Evolutionary conservation across 2,329 filamentous ascomycete genomes (phyloP), one percentile per base, ranked within the genome.

Genomic region (Penicillium aurantiogriseum): DNA sequence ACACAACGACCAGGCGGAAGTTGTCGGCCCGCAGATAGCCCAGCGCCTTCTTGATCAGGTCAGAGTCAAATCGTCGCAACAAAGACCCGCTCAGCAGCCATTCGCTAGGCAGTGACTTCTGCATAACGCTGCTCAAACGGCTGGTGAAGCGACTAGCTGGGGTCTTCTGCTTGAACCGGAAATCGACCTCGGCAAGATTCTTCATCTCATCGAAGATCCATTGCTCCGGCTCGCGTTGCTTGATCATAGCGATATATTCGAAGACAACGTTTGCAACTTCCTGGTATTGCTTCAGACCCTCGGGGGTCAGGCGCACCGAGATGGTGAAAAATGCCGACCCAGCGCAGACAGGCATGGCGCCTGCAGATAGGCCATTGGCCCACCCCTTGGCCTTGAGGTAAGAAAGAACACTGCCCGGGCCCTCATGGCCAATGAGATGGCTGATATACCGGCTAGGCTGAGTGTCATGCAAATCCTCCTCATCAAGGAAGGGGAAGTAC

Each of bases 201-300:
- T 92, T 93, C 74, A 94, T 89, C 76, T 99, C 94, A 33, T 96
- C 85, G 58, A 94, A 92, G 57, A 97, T 92, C 94, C 94, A 97
- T 72, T 95, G 82, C 65, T 95, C 88, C 0, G 93, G 92, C 5
- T 88, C 84, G 2, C 83, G 82, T 67, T 96, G 90, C 61, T 86
- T 87, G 55, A 99, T 83, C 73, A 99, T 84, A 11, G 91, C 87
- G 61, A 97, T 87, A 69, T 99, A 99, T 72, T 96, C 88, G 77
- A 97, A 97, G 60, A 96, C 83, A 31, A 88, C 85, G 74, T 92
- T 92, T 62, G 89, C 83, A 19, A 97, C 85, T 67, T 96, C 89
- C 57, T 87, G 83, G 76, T 96, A 94, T 65, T 93, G 82, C 68
- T 88, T 88, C 53, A 96, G 77, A 6, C 91, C 92, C 73, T 95